Conservation (phyloP, 2,329 filamentous ascomycete species). For the Pseudogymnoascus sp. region DNA sequence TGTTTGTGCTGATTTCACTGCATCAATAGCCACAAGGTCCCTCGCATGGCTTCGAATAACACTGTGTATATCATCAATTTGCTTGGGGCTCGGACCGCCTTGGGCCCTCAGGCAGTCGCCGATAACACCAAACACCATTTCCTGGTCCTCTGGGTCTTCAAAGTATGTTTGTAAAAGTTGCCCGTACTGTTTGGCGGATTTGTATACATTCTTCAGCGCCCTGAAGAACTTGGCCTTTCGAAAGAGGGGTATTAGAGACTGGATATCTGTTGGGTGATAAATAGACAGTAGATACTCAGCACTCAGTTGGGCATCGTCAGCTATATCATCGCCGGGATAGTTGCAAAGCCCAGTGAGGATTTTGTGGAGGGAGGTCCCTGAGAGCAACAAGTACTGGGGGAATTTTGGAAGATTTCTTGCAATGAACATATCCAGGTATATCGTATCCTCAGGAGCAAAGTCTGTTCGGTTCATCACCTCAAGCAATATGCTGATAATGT, state of each 20-base stretch:
- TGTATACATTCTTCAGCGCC: slow-evolving; percentile 84
- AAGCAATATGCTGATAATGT: slow-evolving; percentile 80
- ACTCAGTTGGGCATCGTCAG: slow-evolving; percentile 93
- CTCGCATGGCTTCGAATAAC: slow-evolving; percentile 49
- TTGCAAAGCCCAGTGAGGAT: slow-evolving; percentile 76
- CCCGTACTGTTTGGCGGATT: slow-evolving; percentile 67
- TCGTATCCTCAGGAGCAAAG: slow-evolving; percentile 72
- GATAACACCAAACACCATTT: slow-evolving; percentile 71
- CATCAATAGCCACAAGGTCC: slow-evolving; percentile 49
- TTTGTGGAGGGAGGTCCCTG: slow-evolving; percentile 73
- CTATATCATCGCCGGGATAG: slow-evolving; percentile 70
- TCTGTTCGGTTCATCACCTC: slow-evolving; percentile 76
- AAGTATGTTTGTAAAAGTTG: slow-evolving; percentile 74
- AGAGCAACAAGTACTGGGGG: slow-evolving; percentile 85
- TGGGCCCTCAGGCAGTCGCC: slow-evolving; percentile 61
- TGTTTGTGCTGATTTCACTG: slow-evolving; percentile 45
- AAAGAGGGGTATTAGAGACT: slow-evolving; percentile 67
- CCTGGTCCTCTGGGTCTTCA: slow-evolving; percentile 69
- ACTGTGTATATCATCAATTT: slow-evolving; percentile 60
- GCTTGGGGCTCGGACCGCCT: slow-evolving; percentile 44
- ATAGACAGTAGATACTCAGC: slow-evolving; percentile 89
- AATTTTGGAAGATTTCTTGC: slow-evolving; percentile 94
- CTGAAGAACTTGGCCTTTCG: slow-evolving; percentile 76
- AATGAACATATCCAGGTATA: slow-evolving; percentile 98
- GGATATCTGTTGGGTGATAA: slow-evolving; percentile 79